These are phyloP conservation scores for Phellopilus nigrolimitatus DNA, from an alignment of 1,284 basidiomycete genomes.

Conservation along the genomic window DNA sequence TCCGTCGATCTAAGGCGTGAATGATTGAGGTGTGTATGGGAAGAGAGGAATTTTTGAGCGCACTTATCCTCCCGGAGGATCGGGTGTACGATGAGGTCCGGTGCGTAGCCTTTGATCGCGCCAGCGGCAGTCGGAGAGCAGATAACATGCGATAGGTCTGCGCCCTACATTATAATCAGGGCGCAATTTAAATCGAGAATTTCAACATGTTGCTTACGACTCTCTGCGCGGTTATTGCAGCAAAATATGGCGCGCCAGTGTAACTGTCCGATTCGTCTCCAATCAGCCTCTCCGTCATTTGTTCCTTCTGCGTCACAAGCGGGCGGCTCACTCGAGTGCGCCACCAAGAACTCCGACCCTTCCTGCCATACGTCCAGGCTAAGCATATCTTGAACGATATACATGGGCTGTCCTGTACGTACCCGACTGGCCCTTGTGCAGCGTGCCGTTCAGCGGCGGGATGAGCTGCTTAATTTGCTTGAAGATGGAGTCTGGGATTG, in stretches of 20 bases:
- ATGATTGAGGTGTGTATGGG: constrained; percentile 9
- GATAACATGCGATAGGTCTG: constrained; percentile 94
- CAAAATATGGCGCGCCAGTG: constrained; percentile 94
- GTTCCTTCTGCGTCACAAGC: too few species aligned
- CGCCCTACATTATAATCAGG: constrained; percentile 51
- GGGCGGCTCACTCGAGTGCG: constrained; percentile 73
- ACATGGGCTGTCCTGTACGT: constrained; percentile 23
- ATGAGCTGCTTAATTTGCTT: constrained; percentile 75
- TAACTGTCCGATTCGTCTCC: constrained; percentile 48
- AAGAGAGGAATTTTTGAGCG: constrained; percentile 23
- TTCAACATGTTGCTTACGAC: constrained; percentile 47
- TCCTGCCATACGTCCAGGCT: constrained; percentile 38
- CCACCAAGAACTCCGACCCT: constrained; percentile 93
- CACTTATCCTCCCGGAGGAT: constrained; percentile 65
- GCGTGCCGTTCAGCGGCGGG: constrained; percentile 75
- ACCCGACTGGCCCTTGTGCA: constrained; percentile 98
- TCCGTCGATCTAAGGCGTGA: constrained; percentile 36
- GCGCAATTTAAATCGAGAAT: constrained; percentile 4
- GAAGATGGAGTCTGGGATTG: constrained; percentile 52
- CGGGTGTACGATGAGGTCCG: constrained; percentile 95
- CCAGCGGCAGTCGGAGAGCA: constrained; percentile 87
- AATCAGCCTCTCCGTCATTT: background rate
- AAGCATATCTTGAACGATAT: constrained; percentile 6
- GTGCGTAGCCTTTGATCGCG: constrained; percentile 94
- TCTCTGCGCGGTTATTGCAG: constrained; percentile 81